Conservation (phyloP, 1,284 basidiomycete genomes). For the Blastosporella zonata region DNA sequence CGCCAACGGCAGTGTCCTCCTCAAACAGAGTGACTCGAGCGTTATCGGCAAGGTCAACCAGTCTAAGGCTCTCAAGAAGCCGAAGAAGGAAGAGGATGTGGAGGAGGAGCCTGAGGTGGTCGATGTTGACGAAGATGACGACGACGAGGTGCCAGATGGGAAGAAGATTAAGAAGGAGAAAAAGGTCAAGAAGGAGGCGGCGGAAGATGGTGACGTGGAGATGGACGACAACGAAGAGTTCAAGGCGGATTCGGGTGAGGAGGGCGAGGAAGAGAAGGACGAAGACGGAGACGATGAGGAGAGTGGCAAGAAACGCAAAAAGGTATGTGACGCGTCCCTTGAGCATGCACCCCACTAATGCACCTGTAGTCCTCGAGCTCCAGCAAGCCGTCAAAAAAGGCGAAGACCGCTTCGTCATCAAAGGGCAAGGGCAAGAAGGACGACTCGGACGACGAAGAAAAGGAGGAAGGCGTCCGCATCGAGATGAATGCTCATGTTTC, state of each 20-base stretch:
- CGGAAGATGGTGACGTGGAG: constrained; percentile 49
- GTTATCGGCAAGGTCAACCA: constrained; percentile 22
- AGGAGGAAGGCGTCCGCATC: constrained; percentile 60
- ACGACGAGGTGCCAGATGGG: constrained; percentile 44
- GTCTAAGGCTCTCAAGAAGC: constrained; percentile 32
- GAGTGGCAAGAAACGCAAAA: constrained; percentile 58
- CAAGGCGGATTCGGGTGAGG: constrained; percentile 40
- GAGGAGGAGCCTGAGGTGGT: constrained; percentile 41
- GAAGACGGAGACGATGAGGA: constrained; percentile 26
- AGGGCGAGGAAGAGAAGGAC: constrained; percentile 27
- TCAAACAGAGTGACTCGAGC: constrained; percentile 62
- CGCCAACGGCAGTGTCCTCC: constrained; percentile 85
- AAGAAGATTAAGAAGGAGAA: constrained; percentile 44
- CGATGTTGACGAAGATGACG: constrained; percentile 43
- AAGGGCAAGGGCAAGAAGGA: constrained; percentile 49
- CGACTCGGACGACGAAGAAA: constrained; percentile 41
- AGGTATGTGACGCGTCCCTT: constrained; percentile 36
- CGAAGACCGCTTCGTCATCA: constrained; percentile 37
- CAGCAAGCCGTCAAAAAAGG: constrained; percentile 42
- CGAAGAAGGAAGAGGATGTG: constrained; percentile 33
- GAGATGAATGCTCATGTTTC: constrained; percentile 90
- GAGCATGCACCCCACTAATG: neutral
- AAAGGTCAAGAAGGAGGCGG: constrained; percentile 51
- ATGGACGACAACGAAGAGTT: constrained; percentile 50
- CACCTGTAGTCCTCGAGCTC: constrained; percentile 19